phyloP scores from a whole-genome alignment of 1,139 yeast genomes.

The Diutina neorugosa region DNA sequence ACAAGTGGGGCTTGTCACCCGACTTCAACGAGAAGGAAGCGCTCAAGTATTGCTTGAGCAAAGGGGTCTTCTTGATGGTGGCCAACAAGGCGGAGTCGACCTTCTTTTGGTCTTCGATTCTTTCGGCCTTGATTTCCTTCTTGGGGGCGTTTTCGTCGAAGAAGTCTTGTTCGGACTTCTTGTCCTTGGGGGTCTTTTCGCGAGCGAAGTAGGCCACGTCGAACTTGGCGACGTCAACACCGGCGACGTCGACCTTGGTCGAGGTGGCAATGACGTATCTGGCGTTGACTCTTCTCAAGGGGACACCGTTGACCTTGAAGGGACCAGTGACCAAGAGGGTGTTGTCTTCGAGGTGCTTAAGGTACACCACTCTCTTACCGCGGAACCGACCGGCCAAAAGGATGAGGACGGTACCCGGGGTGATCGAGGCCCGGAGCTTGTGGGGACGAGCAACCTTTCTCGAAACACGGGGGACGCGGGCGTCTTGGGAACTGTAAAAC shows the following conservation, averaged over 20 bases:
- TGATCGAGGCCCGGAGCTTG: slow-evolving; percentile 92
- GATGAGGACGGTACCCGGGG: slow-evolving; percentile 97
- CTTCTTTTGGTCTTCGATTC: slow-evolving; percentile 95
- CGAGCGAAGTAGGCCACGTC: slow-evolving; percentile 95
- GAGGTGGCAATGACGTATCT: slow-evolving; percentile 99
- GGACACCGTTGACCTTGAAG: slow-evolving; percentile 99
- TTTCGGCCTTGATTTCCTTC: slow-evolving; percentile 86
- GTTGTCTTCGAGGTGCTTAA: slow-evolving; percentile 97
- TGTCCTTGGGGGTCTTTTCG: slow-evolving; percentile 73
- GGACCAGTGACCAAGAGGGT: slow-evolving; percentile 98
- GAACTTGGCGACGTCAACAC: slow-evolving; percentile 86
- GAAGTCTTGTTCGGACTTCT: slow-evolving; percentile 90
- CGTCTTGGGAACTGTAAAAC: slow-evolving; percentile 95
- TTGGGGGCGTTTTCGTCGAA: slow-evolving; percentile 81
- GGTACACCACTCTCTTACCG: slow-evolving; percentile 99
- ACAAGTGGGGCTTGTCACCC: slow-evolving; percentile 99
- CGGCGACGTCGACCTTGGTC: slow-evolving; percentile 70
- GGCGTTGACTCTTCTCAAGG: slow-evolving; percentile 98
- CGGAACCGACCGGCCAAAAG: slow-evolving; percentile 99
- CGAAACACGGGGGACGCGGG: slow-evolving; percentile 72
- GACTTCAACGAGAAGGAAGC: slow-evolving; percentile 94
- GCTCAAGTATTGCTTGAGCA: slow-evolving; percentile 95
- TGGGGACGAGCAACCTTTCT: slow-evolving; percentile 80
- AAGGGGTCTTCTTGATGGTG: slow-evolving; percentile 95
- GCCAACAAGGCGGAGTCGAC: slow-evolving; percentile 92